Conservation (phyloP, 2,329 filamentous ascomycete genomes). For the Torrubiella hemipterigena region DNA sequence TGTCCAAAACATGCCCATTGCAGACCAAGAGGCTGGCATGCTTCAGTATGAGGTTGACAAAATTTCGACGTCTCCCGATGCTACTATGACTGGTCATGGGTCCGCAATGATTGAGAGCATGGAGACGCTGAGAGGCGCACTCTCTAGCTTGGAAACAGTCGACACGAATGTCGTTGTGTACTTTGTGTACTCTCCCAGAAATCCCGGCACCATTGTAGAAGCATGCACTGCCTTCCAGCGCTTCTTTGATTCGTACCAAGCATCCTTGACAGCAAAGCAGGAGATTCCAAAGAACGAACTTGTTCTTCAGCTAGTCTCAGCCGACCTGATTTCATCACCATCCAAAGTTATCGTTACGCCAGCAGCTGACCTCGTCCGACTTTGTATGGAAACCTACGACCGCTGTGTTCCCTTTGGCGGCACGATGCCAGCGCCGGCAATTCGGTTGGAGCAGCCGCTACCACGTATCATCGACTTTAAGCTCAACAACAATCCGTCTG, state of each 20-base stretch:
- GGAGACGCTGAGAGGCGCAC: conserved; percentile 32
- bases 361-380: conserved; percentile 43
- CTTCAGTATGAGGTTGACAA: conserved; percentile 37
- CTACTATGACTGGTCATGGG: conserved; percentile 26
- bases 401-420: conserved; percentile 51
- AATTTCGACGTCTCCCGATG: conserved; percentile 27
- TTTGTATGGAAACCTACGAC: conserved; percentile 69
- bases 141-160: conserved; percentile 27
- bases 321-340: conserved; percentile 53
- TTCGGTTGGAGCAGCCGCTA: conserved; percentile 58
- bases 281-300: conserved; percentile 45
- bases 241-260: conserved; percentile 50
- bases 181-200: conserved; percentile 58
- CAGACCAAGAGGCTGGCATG: conserved; percentile 30
- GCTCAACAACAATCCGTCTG: conserved; percentile 52
- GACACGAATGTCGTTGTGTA: conserved; percentile 62
- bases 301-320: conserved; percentile 66
- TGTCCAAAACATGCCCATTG: conserved; percentile 40
- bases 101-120: conserved; percentile 36
- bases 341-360: conserved; percentile 50
- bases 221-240: conserved; percentile 64
- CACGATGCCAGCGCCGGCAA: conserved; percentile 52
- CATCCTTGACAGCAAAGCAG: conserved; percentile 27
- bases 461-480: conserved; percentile 69
- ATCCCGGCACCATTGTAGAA: conserved; percentile 50